phyloP scores from a whole-genome alignment of 371 early-diverging fungal genomes.

The Circinella minor region DNA sequence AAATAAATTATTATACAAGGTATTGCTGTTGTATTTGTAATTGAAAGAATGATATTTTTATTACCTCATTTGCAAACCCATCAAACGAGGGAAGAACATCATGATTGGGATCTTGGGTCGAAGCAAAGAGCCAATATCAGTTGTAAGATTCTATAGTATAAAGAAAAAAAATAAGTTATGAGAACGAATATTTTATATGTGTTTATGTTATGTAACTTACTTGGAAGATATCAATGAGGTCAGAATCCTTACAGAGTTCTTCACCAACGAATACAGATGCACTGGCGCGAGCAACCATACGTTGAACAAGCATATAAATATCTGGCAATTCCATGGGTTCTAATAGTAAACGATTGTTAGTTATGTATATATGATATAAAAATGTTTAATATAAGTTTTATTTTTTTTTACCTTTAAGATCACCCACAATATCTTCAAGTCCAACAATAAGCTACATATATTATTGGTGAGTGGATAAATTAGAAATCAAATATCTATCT shows the following conservation, averaged over 20 bases:
- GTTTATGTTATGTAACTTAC: too few relatives aligned
- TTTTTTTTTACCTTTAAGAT: neutral
- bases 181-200: too few relatives aligned
- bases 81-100: slow-evolving; percentile 5
- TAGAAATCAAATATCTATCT: too few relatives aligned
- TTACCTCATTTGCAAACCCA: slow-evolving; percentile 5
- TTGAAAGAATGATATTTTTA: neutral
- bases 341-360: neutral
- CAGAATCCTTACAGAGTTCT: slow-evolving; percentile 15
- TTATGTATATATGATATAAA: too few relatives aligned
- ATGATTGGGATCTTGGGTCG: slow-evolving; percentile 2
- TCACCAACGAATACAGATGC: slow-evolving; percentile 30
- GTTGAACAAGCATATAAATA: slow-evolving; percentile 19
- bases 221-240: slow-evolving; percentile 28
- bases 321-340: slow-evolving; percentile 3
- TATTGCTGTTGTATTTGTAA: too few relatives aligned
- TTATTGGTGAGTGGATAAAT: neutral
- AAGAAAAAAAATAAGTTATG: too few relatives aligned
- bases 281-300: slow-evolving; percentile 24
- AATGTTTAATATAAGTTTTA: neutral
- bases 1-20: neutral
- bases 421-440: slow-evolving; percentile 3
- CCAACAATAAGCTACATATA: neutral
- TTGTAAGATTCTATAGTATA: slow-evolving; percentile 15
- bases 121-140: slow-evolving; percentile 19